Evolutionary conservation across 805 yeast genomes (phyloP), one percentile per base, ranked within the genome.

Genomic region (Schizosaccharomyces octosporus): DNA sequence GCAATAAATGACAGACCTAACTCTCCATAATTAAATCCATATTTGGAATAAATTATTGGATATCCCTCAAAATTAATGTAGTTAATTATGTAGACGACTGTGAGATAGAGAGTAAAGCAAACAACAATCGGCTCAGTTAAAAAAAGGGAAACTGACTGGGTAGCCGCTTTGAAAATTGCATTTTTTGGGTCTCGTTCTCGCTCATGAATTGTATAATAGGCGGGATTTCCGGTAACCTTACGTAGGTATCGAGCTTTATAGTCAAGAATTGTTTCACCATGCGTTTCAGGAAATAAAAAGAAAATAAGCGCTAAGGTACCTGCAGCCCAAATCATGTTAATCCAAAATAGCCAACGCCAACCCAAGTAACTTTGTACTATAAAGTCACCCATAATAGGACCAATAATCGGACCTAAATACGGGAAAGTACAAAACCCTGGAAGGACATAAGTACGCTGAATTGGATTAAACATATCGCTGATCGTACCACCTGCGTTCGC

Each of bases 401-500:
- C 87, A 42, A 83, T 84, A 59, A 66, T 63, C 1, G 60, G 60
- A 41, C 60, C 60, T 2, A 57, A 24, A 27, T 57, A 17, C 65
- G 59, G 42, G 65, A 59, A 48, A 64, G 61, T 19, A 64, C 63
- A 58, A 63, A 67, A 21, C 64, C 27, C 13, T 24, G 65, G 66
- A 48, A 64, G 63, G 17, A 62, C 64, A 29, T 59, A 65, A 4
- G 66, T 62, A 27, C 63, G 62, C 41, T 59, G 64, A 55, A 61
- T n/a, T 19, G 63, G 63, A 32, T 62, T 61, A 29, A 88, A 85
- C 59, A 86, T 71, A 72, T 85, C 95, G 63, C 81, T 74, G 65
- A 86, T 79, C 17, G 89, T 79, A 65, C 94, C 95, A 63, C 89
- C 90, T n/a, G 87, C 94, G 65, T 85, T 79, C 4, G 95, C 84